A percentile compares a stretch with the other conserved stretches of the same genome.
These are phyloP conservation scores for Phytopythium delawarense DNA, from an alignment of 352 stramenopile genomes.

Conservation along the genomic window DNA sequence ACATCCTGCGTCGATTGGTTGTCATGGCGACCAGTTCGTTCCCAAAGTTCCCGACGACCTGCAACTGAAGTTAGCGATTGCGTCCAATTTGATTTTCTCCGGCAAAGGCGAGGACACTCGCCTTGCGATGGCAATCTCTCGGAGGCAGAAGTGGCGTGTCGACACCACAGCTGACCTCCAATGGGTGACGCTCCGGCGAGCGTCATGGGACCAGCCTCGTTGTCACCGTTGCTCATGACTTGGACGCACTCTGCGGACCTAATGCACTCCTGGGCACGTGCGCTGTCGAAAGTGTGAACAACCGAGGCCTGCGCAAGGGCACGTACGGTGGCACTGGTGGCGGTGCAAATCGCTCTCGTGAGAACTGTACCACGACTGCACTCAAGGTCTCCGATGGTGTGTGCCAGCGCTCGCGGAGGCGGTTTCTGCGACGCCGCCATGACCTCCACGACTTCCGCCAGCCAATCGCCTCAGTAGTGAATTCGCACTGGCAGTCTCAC, in stretches of 20 bases:
- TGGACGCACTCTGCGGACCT: neutral
- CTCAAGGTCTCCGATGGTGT: neutral
- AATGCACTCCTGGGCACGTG: neutral
- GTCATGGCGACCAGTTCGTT: neutral
- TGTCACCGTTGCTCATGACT: neutral
- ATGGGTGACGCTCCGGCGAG: too few relatives aligned
- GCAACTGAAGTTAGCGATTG: too few relatives aligned
- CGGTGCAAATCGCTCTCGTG: neutral
- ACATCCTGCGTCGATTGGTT: neutral
- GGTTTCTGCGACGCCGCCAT: neutral
- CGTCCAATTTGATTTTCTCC: too few relatives aligned
- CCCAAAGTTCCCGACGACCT: too few relatives aligned
- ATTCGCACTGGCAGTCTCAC: constrained; percentile 8
- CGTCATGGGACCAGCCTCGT: neutral
- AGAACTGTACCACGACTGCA: neutral
- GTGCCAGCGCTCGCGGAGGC: neutral
- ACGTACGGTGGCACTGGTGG: neutral
- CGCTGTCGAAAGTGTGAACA: neutral
- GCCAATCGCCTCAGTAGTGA: constrained; percentile 14
- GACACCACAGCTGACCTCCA: too few relatives aligned
- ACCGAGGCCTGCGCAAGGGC: neutral
- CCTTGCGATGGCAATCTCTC: too few relatives aligned
- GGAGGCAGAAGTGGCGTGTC: too few relatives aligned
- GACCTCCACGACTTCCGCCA: neutral
- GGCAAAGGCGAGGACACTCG: too few relatives aligned